Conservation (phyloP, 495 filamentous ascomycete genomes). For the Sabuloglossum arenarium region DNA sequence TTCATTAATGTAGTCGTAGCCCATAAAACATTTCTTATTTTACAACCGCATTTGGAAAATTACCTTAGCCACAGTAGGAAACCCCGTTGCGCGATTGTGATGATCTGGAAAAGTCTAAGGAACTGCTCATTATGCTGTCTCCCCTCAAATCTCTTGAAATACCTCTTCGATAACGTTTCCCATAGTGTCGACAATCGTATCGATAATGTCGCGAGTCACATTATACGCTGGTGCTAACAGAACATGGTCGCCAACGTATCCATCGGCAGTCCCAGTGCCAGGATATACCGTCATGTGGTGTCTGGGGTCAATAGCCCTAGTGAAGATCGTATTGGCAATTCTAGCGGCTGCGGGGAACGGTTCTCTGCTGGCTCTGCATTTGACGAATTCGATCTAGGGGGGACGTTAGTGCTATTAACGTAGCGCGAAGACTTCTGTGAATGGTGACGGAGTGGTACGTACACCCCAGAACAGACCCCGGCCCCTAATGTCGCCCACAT, state of each 20-base stretch:
- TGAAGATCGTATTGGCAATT: constrained; percentile 27
- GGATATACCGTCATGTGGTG: constrained; percentile 51
- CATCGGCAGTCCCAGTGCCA: constrained; percentile 44
- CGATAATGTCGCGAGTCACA: constrained; percentile 37
- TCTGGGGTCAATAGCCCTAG: constrained; percentile 26
- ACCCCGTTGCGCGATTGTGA: too few relatives aligned
- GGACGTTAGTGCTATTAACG: background rate
- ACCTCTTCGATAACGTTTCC: constrained; percentile 1
- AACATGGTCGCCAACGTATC: constrained; percentile 49
- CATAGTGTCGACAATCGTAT: constrained; percentile 25
- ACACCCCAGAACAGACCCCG: constrained; percentile 36
- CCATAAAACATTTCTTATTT: background rate
- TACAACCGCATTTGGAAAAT: background rate
- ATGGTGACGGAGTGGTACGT: constrained; percentile 10
- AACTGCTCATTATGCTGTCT: too few relatives aligned
- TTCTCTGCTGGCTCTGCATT: constrained; percentile 31
- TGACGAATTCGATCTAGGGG: constrained; percentile 34
- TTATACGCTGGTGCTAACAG: constrained; percentile 59
- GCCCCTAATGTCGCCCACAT: constrained; percentile 36
- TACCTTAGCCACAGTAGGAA: background rate
- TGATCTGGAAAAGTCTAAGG: too few relatives aligned
- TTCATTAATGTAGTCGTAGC: background rate
- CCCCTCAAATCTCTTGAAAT: background rate
- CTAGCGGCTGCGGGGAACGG: constrained; percentile 22
- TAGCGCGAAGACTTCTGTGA: background rate